Evolutionary conservation across 2,329 filamentous ascomycete genomes (phyloP).

Genomic region (Hypoxylon sp.): DNA sequence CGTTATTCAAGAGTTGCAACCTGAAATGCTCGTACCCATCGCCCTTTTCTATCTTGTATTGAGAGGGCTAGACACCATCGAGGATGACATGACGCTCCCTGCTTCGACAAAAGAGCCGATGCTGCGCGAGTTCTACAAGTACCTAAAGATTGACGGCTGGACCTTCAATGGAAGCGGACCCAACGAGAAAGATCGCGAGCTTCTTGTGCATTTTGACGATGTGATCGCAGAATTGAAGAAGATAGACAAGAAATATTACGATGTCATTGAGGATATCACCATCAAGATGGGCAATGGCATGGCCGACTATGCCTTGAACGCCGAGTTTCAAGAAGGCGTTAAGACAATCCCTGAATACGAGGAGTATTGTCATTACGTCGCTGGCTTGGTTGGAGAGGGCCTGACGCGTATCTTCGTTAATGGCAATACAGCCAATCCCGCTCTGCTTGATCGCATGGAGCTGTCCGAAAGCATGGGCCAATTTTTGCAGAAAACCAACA

Average conservation of each 20-base stretch:
- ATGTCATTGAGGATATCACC: constrained; percentile 93
- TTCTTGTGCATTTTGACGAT: constrained; percentile 92
- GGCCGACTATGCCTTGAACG: constrained; percentile 93
- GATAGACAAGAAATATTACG: constrained; percentile 86
- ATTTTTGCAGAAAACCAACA: constrained; percentile 98
- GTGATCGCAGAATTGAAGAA: constrained; percentile 90
- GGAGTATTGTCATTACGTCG: constrained; percentile 97
- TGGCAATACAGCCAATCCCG: constrained; percentile 87
- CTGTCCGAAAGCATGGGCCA: constrained; percentile 97
- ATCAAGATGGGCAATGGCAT: constrained; percentile 98
- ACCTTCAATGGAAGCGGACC: constrained; percentile 88
- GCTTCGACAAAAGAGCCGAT: constrained; percentile 87
- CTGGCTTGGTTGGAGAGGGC: constrained; percentile 97
- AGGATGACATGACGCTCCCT: constrained; percentile 96
- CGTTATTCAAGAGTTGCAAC: constrained; percentile 96
- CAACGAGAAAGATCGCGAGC: constrained; percentile 92
- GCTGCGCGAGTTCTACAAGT: constrained; percentile 83
- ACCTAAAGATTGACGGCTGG: constrained; percentile 89
- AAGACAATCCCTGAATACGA: constrained; percentile 91
- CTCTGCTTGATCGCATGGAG: constrained; percentile 81
- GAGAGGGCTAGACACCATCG: constrained; percentile 95
- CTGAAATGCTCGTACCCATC: constrained; percentile 90
- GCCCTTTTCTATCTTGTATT: constrained; percentile 94
- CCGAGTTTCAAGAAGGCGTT: constrained; percentile 83
- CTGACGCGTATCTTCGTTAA: constrained; percentile 91